Base-by-base conservation (phyloP, 2,329 filamentous ascomycete species). In the Aspergillus sp. region DNA sequence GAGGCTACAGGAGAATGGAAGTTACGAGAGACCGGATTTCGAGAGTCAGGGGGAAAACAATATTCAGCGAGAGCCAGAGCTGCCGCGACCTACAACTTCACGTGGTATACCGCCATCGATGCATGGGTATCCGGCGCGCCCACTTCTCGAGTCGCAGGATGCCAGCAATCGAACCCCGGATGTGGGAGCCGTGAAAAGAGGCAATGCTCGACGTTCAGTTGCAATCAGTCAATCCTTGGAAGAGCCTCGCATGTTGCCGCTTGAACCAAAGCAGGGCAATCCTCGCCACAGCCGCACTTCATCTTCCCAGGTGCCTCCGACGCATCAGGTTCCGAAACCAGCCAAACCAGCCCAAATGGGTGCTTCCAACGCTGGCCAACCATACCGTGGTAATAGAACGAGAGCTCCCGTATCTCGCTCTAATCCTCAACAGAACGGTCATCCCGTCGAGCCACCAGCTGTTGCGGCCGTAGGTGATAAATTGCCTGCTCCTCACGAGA, bases 181-280 rank as follows among this genome's bases (percentile, higher is more conserved):
- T 15, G 34, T 22, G 17, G 38, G 53, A 3, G 41, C 45, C 24
- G 20, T 61, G 20, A 66, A 58, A 52, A 60, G 60, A 30, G 66
- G 64, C 17, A 65, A 32, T 48, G 66, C 58, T 18, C 61, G 62
- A 54, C 63, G 68, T 47, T 62, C 69, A n/a, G 66, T 68, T 22
- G 67, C 68, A 32, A 59, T 68, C 53, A 63, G 53, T 38, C 54
- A 65, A 20, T 53, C 50, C 30, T 38, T 56, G 11, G 64, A 47
- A 42, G 55, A 48, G 17, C 47, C 56, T 30, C 51, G 47, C 11
- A 39, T 48, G 44, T 50, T 43, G 17, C 43, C 55, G 30, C 57
- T 22, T 5, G 32, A 53, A 45, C 43, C 41, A 34, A 60, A 64
- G 24, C 50, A 56, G n/a, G 53, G 22, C 13, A 53, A 41, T 4